Evolutionary conservation across 169 alveolate species (phyloP), one percentile per base, ranked within the genome.

Genomic region (Eimeria maxima): DNA sequence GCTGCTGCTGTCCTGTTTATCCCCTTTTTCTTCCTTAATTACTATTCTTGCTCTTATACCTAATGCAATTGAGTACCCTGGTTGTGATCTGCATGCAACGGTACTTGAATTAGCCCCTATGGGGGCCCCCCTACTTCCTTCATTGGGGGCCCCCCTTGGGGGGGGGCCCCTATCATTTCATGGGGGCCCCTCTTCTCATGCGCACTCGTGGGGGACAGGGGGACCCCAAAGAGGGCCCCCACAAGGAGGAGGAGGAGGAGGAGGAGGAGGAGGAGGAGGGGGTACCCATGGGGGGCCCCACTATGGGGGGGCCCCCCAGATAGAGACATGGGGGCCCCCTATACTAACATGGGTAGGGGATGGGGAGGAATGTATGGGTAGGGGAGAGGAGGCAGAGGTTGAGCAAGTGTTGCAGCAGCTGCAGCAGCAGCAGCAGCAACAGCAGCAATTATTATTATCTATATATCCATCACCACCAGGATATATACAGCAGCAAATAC

Each of bases 81-180:
- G 95, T 11, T 89, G 95, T 73, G 87, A 71, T 18, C 18, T 89
- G 69, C 88, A 89, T 71, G 95, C 95, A 20, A 71, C 95, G n/a
- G 87, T 89, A 60, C 50, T 89, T 38, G 95, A 89, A 55, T n/a
- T 89, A 4, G 88, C 57, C n/a, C 95, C 95, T 29, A 50, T 50
- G 57, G 57, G 57, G 57, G 57, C 57, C 57, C 57, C 57, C 57
- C 57, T 7, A 11, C 18, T 5, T 5, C 18, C 57, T 11, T 11
- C 57, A 5, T 11, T 7, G 57, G 57, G 57, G 57, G 18, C 57
- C 57, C 57, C 57, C 57, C 11, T 11, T 50, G 18, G 11, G 11
- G 57, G 57, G 57, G 18, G 18, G 18, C 57, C 57, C 57, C 57
- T 11, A 11, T n/a, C n/a, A n/a, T n/a, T n/a, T n/a, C 57, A 50